phyloP scores from a whole-genome alignment of 1,284 basidiomycete species.

The Boletus holoroseus region DNA sequence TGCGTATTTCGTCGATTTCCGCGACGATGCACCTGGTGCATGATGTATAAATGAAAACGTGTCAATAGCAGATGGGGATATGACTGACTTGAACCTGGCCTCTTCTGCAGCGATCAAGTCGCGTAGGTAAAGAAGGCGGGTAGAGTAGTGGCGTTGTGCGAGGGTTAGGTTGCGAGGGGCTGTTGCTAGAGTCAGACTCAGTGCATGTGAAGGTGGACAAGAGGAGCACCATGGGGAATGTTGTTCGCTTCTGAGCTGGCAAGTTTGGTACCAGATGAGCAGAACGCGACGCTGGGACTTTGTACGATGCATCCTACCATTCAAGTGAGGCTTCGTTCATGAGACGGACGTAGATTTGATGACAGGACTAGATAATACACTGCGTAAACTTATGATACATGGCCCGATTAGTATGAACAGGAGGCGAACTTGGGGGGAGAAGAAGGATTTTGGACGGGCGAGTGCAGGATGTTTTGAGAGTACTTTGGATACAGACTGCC shows the following conservation, averaged over 20 bases:
- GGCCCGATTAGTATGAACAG: conserved; percentile 8
- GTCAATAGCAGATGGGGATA: neutral
- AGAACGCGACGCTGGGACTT: neutral
- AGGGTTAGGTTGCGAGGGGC: conserved; percentile 57
- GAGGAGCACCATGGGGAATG: conserved; percentile 36
- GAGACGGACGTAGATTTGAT: conserved; percentile 57
- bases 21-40: conserved; percentile 46
- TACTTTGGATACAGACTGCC: conserved; percentile 63
- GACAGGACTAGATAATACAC: conserved; percentile 53
- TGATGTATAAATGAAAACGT: neutral
- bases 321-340: conserved; percentile 66
- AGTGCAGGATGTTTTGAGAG: conserved; percentile 66
- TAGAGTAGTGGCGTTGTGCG: conserved; percentile 67
- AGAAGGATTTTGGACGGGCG: conserved; percentile 57
- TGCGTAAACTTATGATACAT: conserved; percentile 18
- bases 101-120: conserved; percentile 68
- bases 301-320: conserved; percentile 44
- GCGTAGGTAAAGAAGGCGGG: conserved; percentile 66
- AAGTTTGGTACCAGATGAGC: conserved; percentile 13
- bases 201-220: neutral
- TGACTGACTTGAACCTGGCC: conserved; percentile 64
- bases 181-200: conserved; percentile 20
- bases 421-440: conserved; percentile 55
- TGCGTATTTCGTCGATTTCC: conserved; percentile 72
- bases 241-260: conserved; percentile 41